These are phyloP conservation scores for Kwoniella shandongensis DNA, from an alignment of 768 basidiomycete genomes.

Conservation along the genomic window DNA sequence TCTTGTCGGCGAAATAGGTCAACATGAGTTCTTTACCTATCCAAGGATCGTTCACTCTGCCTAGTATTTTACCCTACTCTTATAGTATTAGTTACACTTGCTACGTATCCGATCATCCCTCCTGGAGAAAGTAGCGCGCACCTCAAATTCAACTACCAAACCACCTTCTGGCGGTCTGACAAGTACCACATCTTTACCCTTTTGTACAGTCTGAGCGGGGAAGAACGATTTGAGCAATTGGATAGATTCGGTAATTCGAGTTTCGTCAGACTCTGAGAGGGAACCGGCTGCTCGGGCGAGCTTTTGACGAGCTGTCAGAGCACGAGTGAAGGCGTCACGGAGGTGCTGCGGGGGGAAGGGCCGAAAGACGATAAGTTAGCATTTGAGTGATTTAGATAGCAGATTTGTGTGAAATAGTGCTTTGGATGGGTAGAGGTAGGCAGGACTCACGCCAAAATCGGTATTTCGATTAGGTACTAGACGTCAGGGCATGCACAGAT, in stretches of 20 bases:
- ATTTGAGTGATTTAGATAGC: not conserved
- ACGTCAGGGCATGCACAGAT: not conserved
- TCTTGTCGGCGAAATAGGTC: slow-evolving; percentile 53
- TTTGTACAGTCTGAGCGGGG: slow-evolving; percentile 45
- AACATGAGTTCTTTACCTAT: slow-evolving; percentile 52
- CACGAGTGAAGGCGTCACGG: slow-evolving; percentile 55
- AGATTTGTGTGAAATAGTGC: not conserved
- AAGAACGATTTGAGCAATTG: slow-evolving; percentile 53
- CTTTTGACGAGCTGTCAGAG: slow-evolving; percentile 54
- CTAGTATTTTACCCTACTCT: slow-evolving; percentile 43
- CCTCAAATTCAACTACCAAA: slow-evolving; percentile 51
- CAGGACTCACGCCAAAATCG: slow-evolving; percentile 44
- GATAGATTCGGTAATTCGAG: slow-evolving; percentile 46
- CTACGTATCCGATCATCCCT: not conserved
- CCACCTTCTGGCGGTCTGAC: slow-evolving; percentile 38
- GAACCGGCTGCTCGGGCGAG: slow-evolving; percentile 36
- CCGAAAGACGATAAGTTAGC: not conserved
- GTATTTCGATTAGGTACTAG: slow-evolving; percentile 55
- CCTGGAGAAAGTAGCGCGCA: slow-evolving; percentile 18
- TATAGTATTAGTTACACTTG: not conserved
- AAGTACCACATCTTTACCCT: slow-evolving; percentile 51
- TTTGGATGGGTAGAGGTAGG: not conserved
- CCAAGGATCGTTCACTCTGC: slow-evolving; percentile 45
- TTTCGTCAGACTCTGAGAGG: slow-evolving; percentile 41
- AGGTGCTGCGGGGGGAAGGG: slow-evolving; percentile 43